Percentiles rank a stretch among this genome's conserved stretches.
These are phyloP conservation scores for Acacia pycnantha DNA, from an alignment of 331 rosid species.

Conservation along the genomic window DNA sequence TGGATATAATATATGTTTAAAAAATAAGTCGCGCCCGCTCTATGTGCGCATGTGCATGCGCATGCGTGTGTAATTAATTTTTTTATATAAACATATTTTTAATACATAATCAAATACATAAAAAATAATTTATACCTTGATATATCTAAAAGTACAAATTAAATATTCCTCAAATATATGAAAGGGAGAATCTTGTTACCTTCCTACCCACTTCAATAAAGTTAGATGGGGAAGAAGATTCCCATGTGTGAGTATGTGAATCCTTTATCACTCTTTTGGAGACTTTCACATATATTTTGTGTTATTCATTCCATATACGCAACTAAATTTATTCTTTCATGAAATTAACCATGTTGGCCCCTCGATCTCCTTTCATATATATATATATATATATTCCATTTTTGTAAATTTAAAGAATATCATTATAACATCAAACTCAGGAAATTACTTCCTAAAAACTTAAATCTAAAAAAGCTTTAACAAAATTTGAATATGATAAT, in stretches of 20 bases:
- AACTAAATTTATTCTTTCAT: slow-evolving; percentile 52
- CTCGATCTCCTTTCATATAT: too few species aligned
- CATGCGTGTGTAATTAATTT: background rate
- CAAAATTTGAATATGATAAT: too few species aligned
- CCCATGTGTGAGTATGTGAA: slow-evolving; percentile 31
- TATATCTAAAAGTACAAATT: slow-evolving; percentile 27
- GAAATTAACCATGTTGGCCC: background rate
- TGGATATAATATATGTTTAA: too few species aligned
- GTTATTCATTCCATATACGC: slow-evolving; percentile 60
- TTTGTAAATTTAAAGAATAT: too few species aligned
- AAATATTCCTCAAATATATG: slow-evolving; percentile 39
- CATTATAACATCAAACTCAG: too few species aligned
- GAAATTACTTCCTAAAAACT: too few species aligned
- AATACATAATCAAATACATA: background rate
- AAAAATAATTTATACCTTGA: background rate
- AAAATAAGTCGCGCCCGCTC: background rate
- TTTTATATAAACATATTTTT: background rate
- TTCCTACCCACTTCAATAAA: slow-evolving; percentile 92
- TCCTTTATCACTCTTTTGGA: slow-evolving; percentile 65
- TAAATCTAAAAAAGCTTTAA: too few species aligned
- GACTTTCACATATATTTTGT: slow-evolving; percentile 15
- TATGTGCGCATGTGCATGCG: background rate
- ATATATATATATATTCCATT: too few species aligned
- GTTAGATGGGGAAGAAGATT: slow-evolving; percentile 66
- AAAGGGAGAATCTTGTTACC: slow-evolving; percentile 86